Evolutionary conservation across 495 filamentous ascomycete genomes (phyloP).

Genomic region (Aspergillus diversus): DNA sequence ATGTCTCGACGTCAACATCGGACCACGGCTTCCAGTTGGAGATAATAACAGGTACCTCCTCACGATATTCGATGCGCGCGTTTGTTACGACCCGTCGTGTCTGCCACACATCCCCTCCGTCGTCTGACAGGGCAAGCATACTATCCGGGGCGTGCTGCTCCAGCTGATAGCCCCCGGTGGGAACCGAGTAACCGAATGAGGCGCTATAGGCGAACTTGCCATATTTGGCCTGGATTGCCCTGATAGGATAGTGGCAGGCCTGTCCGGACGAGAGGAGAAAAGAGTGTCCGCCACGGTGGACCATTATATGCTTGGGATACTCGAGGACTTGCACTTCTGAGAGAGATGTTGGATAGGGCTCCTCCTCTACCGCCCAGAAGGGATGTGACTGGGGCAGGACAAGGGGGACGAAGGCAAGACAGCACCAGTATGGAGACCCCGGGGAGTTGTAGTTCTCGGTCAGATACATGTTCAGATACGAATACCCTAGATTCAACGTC

Average conservation of each 20-base stretch:
- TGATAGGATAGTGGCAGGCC: conserved; percentile 77
- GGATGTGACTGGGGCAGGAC: conserved; percentile 68
- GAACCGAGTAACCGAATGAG: conserved; percentile 75
- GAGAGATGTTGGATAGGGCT: conserved; percentile 60
- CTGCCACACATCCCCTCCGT: conserved; percentile 80
- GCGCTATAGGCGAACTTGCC: conserved; percentile 77
- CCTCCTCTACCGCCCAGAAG: conserved; percentile 72
- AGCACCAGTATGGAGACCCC: conserved; percentile 74
- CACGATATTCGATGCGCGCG: conserved; percentile 57
- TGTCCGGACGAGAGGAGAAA: conserved; percentile 77
- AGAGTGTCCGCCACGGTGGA: conserved; percentile 64
- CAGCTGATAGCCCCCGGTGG: conserved; percentile 72
- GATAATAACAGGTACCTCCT: conserved; percentile 57
- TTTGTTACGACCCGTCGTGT: conserved; percentile 64
- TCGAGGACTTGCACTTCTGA: conserved; percentile 58
- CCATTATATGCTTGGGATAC: conserved; percentile 70
- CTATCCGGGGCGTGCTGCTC: conserved; percentile 76
- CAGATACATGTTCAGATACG: conserved; percentile 77
- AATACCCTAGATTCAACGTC: conserved; percentile 76
- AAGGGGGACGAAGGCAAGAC: conserved; percentile 74
- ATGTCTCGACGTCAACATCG: conserved; percentile 66
- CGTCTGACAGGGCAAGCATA: conserved; percentile 75
- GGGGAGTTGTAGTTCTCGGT: conserved; percentile 84
- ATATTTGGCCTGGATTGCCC: conserved; percentile 80
- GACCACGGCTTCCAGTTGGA: conserved; percentile 69